Evolutionary conservation across 1,284 basidiomycete species (phyloP), one percentile per base, ranked within the genome.

Genomic region (Cutaneotrichosporon sp.): DNA sequence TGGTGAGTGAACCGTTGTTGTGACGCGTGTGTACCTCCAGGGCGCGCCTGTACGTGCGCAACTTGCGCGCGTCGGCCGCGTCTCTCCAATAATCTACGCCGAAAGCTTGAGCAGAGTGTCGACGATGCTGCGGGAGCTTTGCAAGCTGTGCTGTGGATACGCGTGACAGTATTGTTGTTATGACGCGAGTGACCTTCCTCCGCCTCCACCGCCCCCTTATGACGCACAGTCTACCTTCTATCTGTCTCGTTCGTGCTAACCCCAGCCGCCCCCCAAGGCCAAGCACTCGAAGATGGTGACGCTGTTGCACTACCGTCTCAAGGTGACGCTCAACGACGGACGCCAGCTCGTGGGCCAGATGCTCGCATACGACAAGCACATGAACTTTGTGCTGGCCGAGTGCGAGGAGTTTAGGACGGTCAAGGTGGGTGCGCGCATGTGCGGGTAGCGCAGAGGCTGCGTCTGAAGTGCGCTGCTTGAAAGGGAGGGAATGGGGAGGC

Each of bases 351-450:
- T 92, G 52, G 97, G 97, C 56, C 97, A 98, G 83, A 96, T 99
- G 90, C 89, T 99, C 76, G 97, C 97, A 58, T 99, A 98, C 79
- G 97, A 99, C 84, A 90, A 91, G 76, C 97, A 99, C 83, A 99
- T 99, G 96, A 99, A 99, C 83, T 86, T 99, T 72, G 97, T 99
- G 58, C 84, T 99, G 62, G 93, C 95, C 14, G 96, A 99, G 72
- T 97, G 94, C 78, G 94, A 97, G 82, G 96, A 97, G 81, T 97
- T 97, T 78, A 83, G 94, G 74, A 88, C 90, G 68, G 88, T 97
- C 55, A 87, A 81, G 75, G 79, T 80, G 52, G 50, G 77, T 53
- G 32, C 10, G 49, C 1, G 49, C 49, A 8, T 6, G 51, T 30
- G 22, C 49, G 34, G 34, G 49, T 10, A 26, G 14, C 51, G 26